Evolutionary conservation across 805 yeast genomes (phyloP), one percentile per base, ranked within the genome.

Genomic region (Brettanomyces nanus): DNA sequence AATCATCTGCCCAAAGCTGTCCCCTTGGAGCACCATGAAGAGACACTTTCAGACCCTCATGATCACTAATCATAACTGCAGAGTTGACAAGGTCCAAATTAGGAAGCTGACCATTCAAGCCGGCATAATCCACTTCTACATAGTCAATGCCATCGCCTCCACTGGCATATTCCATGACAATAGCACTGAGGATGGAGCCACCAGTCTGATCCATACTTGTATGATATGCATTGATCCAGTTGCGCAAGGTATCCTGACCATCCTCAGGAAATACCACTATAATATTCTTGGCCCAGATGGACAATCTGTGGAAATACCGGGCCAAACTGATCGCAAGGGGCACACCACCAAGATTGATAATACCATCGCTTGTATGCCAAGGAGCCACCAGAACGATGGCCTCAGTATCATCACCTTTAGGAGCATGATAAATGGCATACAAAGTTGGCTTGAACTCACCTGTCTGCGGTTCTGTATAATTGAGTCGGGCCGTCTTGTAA

Each of bases 161-260:
- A 6, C 64, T 62, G 3, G 92, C 77, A 53, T 73, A 86, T 56
- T 92, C 97, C 42, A 92, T 50, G 17, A 87, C 80, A 3, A 92
- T 54, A 0, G 97, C 97, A 26, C 92, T 84, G 50, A 92, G 97
- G 29, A 92, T 82, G 1, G 92, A 75, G 0, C 99, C 99, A 26
- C 95, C 97, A 1, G 97, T 87, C 38, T 77, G 66, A 49, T 86
- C 94, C 52, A 92, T 63, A 0, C 81, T 65, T 0, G 85, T 77
- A 53, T 92, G 97, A 58, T 92, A 92, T 1, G 95, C 95, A 42
- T 83, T 85, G 6, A 90, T 96, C 97, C 97, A 92, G 3, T 78
- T 64, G 41, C 95, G 67, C 41, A 90, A 64, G 1, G 92, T 75
- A 22, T 66, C 64, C 32, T 73, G 73, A 1, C 82, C 75, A 52